These are phyloP conservation scores for Leccinum uliginosum DNA, from an alignment of 768 basidiomycete species.

Conservation along the genomic window DNA sequence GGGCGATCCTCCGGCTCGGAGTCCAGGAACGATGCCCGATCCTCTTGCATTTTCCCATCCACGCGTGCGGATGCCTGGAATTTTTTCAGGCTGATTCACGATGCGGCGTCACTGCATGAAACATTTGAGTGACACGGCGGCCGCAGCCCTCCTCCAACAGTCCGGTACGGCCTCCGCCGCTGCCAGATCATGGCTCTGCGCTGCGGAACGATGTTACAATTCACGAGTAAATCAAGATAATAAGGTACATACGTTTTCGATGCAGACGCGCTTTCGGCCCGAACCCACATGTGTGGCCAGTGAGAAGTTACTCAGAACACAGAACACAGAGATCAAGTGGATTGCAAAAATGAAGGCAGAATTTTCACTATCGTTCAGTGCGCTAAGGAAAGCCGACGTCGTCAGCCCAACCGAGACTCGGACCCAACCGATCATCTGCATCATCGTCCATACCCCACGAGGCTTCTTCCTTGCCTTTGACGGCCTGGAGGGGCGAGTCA, in stretches of 20 bases:
- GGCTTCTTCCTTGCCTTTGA: constrained; percentile 28
- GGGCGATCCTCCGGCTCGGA: neutral
- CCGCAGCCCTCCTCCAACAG: neutral
- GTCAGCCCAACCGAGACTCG: constrained; percentile 23
- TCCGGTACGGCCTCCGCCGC: neutral
- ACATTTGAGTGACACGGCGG: neutral
- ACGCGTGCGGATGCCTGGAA: neutral
- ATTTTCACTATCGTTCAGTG: neutral
- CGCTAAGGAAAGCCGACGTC: constrained; percentile 22
- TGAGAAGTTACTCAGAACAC: neutral
- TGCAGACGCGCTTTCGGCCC: neutral
- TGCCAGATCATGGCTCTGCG: neutral
- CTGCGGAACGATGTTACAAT: neutral
- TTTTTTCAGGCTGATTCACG: neutral
- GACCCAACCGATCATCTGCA: constrained; percentile 19
- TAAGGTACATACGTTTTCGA: neutral
- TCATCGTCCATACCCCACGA: constrained; percentile 30
- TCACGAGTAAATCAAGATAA: neutral
- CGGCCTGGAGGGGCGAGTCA: constrained; percentile 16
- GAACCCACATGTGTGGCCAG: neutral
- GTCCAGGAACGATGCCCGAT: neutral
- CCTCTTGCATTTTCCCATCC: neutral
- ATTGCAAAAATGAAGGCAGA: neutral
- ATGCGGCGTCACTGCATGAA: neutral
- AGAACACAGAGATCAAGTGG: neutral